Conservation (phyloP, 1,284 basidiomycete genomes). For the Cryptococcus hybrid region DNA sequence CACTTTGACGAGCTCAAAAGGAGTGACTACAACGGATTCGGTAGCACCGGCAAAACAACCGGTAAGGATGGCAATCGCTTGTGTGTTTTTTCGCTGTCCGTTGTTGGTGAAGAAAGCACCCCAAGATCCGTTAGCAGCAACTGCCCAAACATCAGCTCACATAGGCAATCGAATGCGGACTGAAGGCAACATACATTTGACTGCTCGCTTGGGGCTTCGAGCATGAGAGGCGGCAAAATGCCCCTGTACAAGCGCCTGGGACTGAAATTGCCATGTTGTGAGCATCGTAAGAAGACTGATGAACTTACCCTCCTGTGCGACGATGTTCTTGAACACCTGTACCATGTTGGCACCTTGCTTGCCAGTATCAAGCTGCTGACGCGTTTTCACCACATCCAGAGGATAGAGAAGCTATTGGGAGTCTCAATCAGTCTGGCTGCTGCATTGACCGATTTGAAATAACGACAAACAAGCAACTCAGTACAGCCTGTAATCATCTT, state of each 20-base stretch:
- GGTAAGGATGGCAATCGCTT: slow-evolving; percentile 79
- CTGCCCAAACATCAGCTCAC: slow-evolving; percentile 16
- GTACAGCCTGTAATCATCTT: slow-evolving; percentile 50
- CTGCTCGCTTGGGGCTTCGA: slow-evolving; percentile 97
- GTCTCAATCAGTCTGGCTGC: slow-evolving; percentile 17
- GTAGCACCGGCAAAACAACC: slow-evolving; percentile 94
- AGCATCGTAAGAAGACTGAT: not conserved
- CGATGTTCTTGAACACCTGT: slow-evolving; percentile 61
- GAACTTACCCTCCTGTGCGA: slow-evolving; percentile 61
- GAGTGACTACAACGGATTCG: slow-evolving; percentile 82
- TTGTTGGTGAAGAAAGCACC: slow-evolving; percentile 59
- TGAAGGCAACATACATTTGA: slow-evolving; percentile 72
- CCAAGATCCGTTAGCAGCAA: slow-evolving; percentile 69
- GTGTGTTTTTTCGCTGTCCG: slow-evolving; percentile 82
- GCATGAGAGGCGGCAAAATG: slow-evolving; percentile 85
- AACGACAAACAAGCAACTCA: slow-evolving; percentile 82
- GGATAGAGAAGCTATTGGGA: slow-evolving; percentile 33
- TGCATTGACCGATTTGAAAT: not conserved
- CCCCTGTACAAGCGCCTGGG: slow-evolving; percentile 85
- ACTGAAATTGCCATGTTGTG: slow-evolving; percentile 51
- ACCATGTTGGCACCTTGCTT: slow-evolving; percentile 73
- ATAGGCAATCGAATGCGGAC: not conserved
- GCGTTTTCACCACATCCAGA: slow-evolving; percentile 74
- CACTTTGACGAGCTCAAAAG: slow-evolving; percentile 95
- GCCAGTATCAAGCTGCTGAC: slow-evolving; percentile 91